phyloP scores from a whole-genome alignment of 2,329 filamentous ascomycete genomes.

The Pseudogymnoascus sp. region DNA sequence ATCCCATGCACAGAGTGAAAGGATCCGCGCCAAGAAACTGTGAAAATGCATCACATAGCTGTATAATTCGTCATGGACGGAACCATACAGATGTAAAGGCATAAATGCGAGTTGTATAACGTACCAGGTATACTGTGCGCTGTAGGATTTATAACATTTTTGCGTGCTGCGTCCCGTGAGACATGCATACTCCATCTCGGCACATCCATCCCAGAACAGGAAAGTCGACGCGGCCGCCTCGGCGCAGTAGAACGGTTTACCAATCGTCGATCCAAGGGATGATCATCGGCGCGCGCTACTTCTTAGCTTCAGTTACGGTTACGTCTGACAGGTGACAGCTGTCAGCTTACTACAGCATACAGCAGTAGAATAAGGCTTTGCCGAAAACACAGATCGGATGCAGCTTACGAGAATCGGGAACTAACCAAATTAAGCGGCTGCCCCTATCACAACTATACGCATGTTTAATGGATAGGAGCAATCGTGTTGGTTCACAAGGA shows the following conservation, averaged over 20 bases:
- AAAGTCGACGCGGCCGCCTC: conserved; percentile 4
- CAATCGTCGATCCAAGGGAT: background rate
- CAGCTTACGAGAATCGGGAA: background rate
- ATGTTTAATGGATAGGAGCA: background rate
- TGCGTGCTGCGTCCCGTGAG: background rate
- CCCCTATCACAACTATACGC: background rate
- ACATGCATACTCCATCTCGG: background rate
- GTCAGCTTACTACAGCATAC: background rate
- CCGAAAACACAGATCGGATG: background rate
- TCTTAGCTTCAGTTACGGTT: background rate
- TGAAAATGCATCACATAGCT: background rate
- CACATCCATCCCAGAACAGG: background rate
- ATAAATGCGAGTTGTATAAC: background rate
- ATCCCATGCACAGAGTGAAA: background rate
- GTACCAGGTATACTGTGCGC: background rate
- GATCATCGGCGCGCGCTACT: background rate
- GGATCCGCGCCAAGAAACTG: background rate
- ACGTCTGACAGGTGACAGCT: background rate
- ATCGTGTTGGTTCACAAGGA: background rate
- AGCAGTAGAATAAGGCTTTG: background rate
- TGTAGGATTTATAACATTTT: background rate
- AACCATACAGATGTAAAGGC: background rate
- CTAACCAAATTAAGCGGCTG: background rate
- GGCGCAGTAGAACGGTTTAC: background rate
- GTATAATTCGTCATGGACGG: background rate